Evolutionary conservation across 495 filamentous ascomycete genomes (phyloP).

Genomic region (Chaetomidium leptoderma): DNA sequence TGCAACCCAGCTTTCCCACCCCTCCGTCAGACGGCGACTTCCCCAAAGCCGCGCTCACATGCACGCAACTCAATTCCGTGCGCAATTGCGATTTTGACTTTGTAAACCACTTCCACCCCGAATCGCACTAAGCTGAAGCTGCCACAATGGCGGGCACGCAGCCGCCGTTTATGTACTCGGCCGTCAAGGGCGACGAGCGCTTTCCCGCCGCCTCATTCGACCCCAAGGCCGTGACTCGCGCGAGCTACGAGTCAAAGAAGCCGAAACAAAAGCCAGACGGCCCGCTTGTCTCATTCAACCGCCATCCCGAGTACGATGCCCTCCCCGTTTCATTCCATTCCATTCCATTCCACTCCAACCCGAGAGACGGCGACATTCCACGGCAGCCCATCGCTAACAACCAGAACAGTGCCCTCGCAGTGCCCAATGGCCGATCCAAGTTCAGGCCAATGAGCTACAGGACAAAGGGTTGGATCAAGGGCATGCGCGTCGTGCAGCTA

Average conservation of each 20-base stretch:
- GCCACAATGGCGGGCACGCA: conserved; percentile 53
- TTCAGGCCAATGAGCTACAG: conserved; percentile 61
- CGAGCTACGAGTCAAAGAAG: conserved; percentile 58
- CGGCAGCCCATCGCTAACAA: conserved; percentile 5
- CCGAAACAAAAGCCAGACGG: conserved; percentile 66
- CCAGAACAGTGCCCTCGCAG: conserved; percentile 35
- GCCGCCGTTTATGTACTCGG: conserved; percentile 76
- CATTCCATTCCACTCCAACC: not conserved
- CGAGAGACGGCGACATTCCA: conserved; percentile 16
- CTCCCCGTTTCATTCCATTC: conserved; percentile 2
- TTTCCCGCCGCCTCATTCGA: conserved; percentile 61
- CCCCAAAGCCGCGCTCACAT: not conserved
- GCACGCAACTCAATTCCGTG: not conserved
- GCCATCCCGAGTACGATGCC: conserved; percentile 75
- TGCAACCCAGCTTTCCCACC: not conserved
- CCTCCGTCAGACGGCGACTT: not conserved
- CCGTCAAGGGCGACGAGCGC: conserved; percentile 44
- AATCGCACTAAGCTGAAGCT: not conserved
- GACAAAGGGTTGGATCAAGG: conserved; percentile 65
- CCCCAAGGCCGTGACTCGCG: conserved; percentile 74
- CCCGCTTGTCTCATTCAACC: conserved; percentile 71
- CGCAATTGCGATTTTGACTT: not conserved
- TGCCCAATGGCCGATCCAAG: conserved; percentile 20
- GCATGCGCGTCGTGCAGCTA: conserved; percentile 61
- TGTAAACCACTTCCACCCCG: not conserved